phyloP scores from a whole-genome alignment of 1,139 yeast species.

The Yamadazyma spencermartinsiae region DNA sequence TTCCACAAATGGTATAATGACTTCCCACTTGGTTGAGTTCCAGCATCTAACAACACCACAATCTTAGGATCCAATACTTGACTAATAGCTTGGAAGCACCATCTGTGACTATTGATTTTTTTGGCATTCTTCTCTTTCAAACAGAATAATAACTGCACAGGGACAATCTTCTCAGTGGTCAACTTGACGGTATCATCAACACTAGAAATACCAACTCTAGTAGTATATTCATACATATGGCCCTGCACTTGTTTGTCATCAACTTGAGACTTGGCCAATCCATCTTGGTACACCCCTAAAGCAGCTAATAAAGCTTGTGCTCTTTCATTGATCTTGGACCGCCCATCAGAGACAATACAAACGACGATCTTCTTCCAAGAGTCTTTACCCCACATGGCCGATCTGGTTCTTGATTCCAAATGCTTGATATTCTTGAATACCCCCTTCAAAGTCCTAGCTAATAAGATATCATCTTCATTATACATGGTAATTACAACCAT shows the following conservation, averaged over 20 bases:
- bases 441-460: constrained; percentile 49
- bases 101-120: constrained; percentile 50
- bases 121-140: constrained; percentile 49
- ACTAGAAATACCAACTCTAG: constrained; percentile 48
- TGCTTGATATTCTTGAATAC: constrained; percentile 50
- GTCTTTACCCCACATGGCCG: constrained; percentile 48
- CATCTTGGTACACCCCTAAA: constrained; percentile 51
- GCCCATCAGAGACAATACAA: constrained; percentile 49
- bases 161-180: constrained; percentile 50
- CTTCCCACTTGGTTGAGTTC: constrained; percentile 50
- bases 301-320: constrained; percentile 51
- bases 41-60: constrained; percentile 47
- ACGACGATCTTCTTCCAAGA: constrained; percentile 53
- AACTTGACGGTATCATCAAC: constrained; percentile 49
- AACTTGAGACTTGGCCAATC: constrained; percentile 48
- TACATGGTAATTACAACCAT: constrained; percentile 52
- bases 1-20: constrained; percentile 51
- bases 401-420: constrained; percentile 43
- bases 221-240: constrained; percentile 49
- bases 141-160: constrained; percentile 48
- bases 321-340: constrained; percentile 48
- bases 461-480: constrained; percentile 48
- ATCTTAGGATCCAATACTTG: constrained; percentile 45
- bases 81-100: constrained; percentile 53
- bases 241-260: constrained; percentile 49